These are phyloP conservation scores for Pichia nanzhaoensis DNA, from an alignment of 805 yeast genomes.

Conservation along the genomic window DNA sequence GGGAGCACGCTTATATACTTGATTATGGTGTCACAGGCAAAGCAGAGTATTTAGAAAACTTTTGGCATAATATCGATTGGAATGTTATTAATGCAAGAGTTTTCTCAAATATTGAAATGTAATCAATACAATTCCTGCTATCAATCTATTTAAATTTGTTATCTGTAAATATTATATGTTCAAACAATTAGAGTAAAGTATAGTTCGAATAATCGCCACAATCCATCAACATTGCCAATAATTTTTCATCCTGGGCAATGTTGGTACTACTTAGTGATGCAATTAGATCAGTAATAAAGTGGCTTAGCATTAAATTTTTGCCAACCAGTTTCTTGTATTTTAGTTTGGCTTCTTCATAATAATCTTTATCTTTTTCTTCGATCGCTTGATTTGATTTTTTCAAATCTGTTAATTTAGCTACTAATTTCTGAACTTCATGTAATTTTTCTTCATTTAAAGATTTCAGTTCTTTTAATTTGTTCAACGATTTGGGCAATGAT, in stretches of 20 bases:
- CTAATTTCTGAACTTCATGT: not conserved
- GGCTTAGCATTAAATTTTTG: constrained; percentile 22
- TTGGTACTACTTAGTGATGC: constrained; percentile 30
- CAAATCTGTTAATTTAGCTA: not conserved
- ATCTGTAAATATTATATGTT: not conserved
- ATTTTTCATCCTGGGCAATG: constrained; percentile 26
- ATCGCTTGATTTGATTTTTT: constrained; percentile 7
- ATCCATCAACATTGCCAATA: constrained; percentile 25
- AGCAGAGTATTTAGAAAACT: constrained; percentile 63
- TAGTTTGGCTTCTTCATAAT: constrained; percentile 9
- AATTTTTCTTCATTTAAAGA: not conserved
- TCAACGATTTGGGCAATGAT: not conserved
- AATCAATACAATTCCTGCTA: not conserved
- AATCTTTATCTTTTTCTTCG: constrained; percentile 11
- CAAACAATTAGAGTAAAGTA: constrained; percentile 16
- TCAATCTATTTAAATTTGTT: not conserved
- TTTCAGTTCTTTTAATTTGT: not conserved
- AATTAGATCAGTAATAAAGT: constrained; percentile 28
- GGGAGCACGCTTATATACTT: constrained; percentile 83
- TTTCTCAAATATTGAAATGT: constrained; percentile 19
- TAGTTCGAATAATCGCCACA: constrained; percentile 28
- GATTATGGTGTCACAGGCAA: constrained; percentile 82
- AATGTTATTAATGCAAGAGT: constrained; percentile 49
- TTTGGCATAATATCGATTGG: constrained; percentile 85
- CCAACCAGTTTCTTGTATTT: constrained; percentile 15